Percentiles rank a stretch among this genome's conserved stretches.
phyloP scores from a whole-genome alignment of 2,329 filamentous ascomycete genomes.

The Aspergillus fumigatiaffinis region DNA sequence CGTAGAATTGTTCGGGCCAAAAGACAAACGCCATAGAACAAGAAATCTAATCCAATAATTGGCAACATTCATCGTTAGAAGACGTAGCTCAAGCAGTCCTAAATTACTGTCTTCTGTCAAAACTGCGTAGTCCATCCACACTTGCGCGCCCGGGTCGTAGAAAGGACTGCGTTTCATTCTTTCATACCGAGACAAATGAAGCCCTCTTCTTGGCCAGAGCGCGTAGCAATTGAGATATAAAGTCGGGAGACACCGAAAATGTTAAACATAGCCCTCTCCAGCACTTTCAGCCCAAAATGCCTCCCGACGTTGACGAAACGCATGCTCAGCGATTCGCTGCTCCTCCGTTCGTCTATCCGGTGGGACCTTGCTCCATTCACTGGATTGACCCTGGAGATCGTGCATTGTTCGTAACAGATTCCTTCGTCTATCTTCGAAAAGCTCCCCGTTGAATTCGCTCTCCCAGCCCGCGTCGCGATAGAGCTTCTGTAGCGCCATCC shows the following conservation, averaged over 20 bases:
- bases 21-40: background rate
- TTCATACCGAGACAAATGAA: background rate
- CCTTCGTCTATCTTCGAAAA: background rate
- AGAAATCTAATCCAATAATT: constrained; percentile 1
- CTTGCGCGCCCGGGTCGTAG: no score
- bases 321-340: background rate
- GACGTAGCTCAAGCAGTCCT: no score
- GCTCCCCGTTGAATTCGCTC: background rate
- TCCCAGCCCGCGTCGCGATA: background rate
- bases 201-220: background rate
- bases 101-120: no score
- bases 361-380: background rate
- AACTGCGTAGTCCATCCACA: no score
- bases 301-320: background rate
- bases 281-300: background rate
- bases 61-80: no score
- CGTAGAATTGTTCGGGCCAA: no score
- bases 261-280: background rate
- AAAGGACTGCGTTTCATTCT: no score
- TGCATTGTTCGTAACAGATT: background rate
- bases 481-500: background rate
- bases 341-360: background rate
- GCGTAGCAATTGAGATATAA: background rate
- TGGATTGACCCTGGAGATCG: background rate
- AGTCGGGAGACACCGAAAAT: background rate